phyloP scores from a whole-genome alignment of 108 stramenopile species.

The Pseudonitzschia delicatissima region DNA sequence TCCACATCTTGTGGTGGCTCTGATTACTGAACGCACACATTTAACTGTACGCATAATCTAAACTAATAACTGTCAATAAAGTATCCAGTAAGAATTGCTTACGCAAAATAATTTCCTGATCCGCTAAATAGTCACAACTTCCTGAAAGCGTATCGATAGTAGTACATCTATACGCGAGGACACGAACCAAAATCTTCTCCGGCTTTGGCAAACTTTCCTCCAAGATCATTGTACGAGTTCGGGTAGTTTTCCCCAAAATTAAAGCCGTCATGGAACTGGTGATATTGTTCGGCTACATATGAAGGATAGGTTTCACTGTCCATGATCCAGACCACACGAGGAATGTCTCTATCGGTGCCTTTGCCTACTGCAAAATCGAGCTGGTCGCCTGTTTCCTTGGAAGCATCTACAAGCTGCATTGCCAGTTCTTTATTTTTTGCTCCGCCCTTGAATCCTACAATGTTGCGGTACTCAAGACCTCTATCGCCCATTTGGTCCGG shows the following conservation, averaged over 20 bases:
- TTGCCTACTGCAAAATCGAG: slow-evolving; percentile 56
- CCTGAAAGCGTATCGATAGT: too few species aligned
- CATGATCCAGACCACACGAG: slow-evolving; percentile 59
- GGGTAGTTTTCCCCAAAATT: slow-evolving; percentile 64
- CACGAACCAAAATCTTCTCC: slow-evolving; percentile 14
- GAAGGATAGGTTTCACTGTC: slow-evolving; percentile 73
- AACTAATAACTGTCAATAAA: too few species aligned
- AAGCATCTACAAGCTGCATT: slow-evolving; percentile 50
- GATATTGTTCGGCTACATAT: slow-evolving; percentile 42
- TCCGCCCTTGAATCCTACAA: slow-evolving; percentile 73
- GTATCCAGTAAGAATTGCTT: too few species aligned
- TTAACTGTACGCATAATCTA: too few species aligned
- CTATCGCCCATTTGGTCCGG: slow-evolving; percentile 59
- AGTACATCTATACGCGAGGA: slow-evolving; percentile 1
- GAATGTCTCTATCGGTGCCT: slow-evolving; percentile 71
- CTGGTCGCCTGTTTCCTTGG: slow-evolving; percentile 52
- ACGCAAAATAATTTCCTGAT: too few species aligned
- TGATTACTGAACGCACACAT: too few species aligned
- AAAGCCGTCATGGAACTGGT: slow-evolving; percentile 83
- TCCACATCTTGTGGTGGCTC: too few species aligned
- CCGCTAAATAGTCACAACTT: too few species aligned
- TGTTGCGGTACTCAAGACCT: slow-evolving; percentile 81
- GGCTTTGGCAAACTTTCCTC: slow-evolving; percentile 11
- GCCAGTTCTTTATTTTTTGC: slow-evolving; percentile 33
- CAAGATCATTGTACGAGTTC: slow-evolving; percentile 76